Conservation (phyloP, 306 rosid species). For the Medicago lupulina region DNA sequence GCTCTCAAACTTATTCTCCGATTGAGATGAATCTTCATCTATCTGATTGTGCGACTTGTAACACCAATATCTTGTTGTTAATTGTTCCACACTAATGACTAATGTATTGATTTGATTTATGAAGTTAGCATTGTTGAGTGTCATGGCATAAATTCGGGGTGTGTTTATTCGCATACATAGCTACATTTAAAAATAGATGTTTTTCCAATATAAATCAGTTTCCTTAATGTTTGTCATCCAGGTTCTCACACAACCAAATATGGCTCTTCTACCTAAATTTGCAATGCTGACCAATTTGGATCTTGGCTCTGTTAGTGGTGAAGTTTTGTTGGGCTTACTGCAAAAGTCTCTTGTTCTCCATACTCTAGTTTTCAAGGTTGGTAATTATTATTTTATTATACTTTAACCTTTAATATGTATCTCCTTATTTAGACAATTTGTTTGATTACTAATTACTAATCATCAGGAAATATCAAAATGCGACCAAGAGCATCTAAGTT, state of each 20-base stretch:
- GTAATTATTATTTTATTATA: no score
- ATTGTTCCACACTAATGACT: no score
- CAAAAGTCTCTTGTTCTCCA: conserved; percentile 16
- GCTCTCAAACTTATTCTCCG: no score
- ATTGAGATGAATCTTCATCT: no score
- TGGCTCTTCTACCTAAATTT: not conserved
- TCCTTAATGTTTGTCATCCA: not conserved
- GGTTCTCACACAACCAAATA: not conserved
- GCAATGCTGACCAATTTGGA: conserved; percentile 16
- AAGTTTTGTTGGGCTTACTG: conserved; percentile 28
- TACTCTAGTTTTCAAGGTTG: not conserved
- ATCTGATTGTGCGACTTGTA: no score
- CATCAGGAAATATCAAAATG: not conserved
- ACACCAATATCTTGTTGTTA: no score
- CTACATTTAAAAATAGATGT: no score
- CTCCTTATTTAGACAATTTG: not conserved
- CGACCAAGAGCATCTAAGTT: not conserved
- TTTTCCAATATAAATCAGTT: no score
- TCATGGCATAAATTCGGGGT: no score
- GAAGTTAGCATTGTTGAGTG: no score
- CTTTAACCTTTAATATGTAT: not conserved
- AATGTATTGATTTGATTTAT: no score
- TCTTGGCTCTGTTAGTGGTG: not conserved
- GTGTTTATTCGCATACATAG: no score
- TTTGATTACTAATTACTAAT: not conserved